Evolutionary conservation across 2,329 filamentous ascomycete genomes (phyloP).

Genomic region (Neofusicoccum kwambonambiense): DNA sequence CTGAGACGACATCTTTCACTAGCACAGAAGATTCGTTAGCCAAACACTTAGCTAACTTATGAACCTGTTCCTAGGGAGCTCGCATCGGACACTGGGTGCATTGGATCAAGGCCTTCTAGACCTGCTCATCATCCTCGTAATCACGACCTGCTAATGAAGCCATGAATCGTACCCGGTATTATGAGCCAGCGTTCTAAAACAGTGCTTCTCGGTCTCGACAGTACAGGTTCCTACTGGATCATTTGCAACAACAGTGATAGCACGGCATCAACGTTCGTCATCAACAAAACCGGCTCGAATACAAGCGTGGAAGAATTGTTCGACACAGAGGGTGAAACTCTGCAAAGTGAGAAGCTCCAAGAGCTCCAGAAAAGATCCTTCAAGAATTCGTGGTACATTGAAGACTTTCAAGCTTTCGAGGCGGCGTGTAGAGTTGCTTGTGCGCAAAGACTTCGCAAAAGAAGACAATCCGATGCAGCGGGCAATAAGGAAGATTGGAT

Average conservation of each 20-base stretch:
- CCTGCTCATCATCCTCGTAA: neutral
- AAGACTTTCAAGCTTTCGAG: neutral
- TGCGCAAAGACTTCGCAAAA: neutral
- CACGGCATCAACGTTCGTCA: neutral
- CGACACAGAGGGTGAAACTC: neutral
- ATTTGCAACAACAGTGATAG: neutral
- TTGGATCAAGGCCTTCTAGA: neutral
- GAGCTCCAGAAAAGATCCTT: neutral
- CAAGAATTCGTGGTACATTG: neutral
- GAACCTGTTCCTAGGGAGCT: neutral
- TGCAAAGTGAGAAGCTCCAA: conserved; percentile 1
- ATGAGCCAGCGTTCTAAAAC: neutral
- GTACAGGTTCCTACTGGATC: conserved; percentile 1
- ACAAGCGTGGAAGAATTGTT: neutral
- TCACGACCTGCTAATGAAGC: neutral
- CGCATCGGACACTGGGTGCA: neutral
- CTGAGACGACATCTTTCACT: conserved; percentile 10
- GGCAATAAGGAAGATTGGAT: neutral
- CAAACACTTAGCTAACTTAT: neutral
- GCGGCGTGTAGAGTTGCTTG: neutral
- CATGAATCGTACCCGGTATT: neutral
- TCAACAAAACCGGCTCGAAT: neutral
- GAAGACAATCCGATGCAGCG: neutral
- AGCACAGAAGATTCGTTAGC: neutral
- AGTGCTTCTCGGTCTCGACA: conserved; percentile 1